Evolutionary conservation across 495 filamentous ascomycete genomes (phyloP).

Genomic region (Penicillium verhagenii): DNA sequence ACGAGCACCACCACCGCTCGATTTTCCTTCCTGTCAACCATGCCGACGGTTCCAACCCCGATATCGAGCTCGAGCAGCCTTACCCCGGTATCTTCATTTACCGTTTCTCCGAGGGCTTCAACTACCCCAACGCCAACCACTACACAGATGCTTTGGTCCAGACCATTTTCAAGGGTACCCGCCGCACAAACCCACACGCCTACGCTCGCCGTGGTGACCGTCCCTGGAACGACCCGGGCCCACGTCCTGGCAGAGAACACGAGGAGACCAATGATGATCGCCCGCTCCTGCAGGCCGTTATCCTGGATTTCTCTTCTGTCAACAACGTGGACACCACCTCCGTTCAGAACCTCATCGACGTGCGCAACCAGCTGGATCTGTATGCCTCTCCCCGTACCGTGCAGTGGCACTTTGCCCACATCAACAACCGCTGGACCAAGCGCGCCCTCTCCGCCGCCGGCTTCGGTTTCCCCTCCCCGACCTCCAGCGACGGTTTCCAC

Average conservation of each 20-base stretch:
- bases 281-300: slow-evolving; percentile 85
- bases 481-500: slow-evolving; percentile 51
- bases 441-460: slow-evolving; percentile 88
- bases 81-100: slow-evolving; percentile 98
- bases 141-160: slow-evolving; percentile 79
- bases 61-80: slow-evolving; percentile 72
- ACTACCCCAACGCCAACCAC: slow-evolving; percentile 92
- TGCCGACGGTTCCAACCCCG: slow-evolving; percentile 86
- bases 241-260: slow-evolving; percentile 52
- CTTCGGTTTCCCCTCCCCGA: slow-evolving; percentile 83
- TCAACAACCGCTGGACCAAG: slow-evolving; percentile 98
- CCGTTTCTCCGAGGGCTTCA: slow-evolving; percentile 93
- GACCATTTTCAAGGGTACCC: slow-evolving; percentile 73
- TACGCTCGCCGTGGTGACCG: slow-evolving; percentile 74
- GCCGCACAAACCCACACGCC: slow-evolving; percentile 66
- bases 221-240: slow-evolving; percentile 94
- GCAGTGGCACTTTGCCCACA: slow-evolving; percentile 93
- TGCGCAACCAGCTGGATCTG: slow-evolving; percentile 93
- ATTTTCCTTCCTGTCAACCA: slow-evolving; percentile 91
- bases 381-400: slow-evolving; percentile 82
- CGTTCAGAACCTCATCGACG: slow-evolving; percentile 92
- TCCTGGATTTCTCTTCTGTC: slow-evolving; percentile 92
- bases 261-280: slow-evolving; percentile 38
- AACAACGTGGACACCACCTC: slow-evolving; percentile 97
- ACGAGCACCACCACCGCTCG: slow-evolving; percentile 51